These are phyloP conservation scores for Cochlearia excelsa DNA, from an alignment of 345 rosid species.

Conservation along the genomic window DNA sequence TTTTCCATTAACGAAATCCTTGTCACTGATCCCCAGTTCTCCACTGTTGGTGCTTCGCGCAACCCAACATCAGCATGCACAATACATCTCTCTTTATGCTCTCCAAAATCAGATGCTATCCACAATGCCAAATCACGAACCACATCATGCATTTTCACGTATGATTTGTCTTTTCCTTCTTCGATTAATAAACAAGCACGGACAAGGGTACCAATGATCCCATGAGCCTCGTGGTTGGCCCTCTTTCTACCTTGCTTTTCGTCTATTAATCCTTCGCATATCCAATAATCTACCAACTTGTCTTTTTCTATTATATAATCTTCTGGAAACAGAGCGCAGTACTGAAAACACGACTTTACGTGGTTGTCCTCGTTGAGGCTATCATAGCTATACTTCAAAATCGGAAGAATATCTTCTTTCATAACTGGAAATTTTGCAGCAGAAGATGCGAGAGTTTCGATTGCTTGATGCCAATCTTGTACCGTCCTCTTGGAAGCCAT, in stretches of 20 bases:
- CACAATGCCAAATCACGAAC: constrained; percentile 14
- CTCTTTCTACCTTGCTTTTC: no score
- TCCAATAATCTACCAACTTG: neutral
- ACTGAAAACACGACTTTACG: neutral
- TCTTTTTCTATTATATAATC: neutral
- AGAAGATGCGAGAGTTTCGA: neutral
- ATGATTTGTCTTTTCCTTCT: neutral
- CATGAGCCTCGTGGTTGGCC: constrained; percentile 20
- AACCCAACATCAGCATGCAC: neutral
- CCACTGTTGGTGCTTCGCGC: neutral
- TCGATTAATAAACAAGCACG: constrained; percentile 3
- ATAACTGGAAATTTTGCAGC: constrained; percentile 3
- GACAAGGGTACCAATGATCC: constrained; percentile 28
- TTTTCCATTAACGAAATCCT: constrained; percentile 32
- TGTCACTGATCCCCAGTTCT: constrained; percentile 1
- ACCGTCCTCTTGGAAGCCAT: constrained; percentile 3
- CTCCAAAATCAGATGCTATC: constrained; percentile 4
- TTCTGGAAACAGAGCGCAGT: constrained; percentile 12
- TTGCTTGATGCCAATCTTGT: constrained; percentile 6
- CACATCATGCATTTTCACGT: constrained; percentile 18
- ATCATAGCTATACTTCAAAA: constrained; percentile 19
- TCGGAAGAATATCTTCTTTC: neutral
- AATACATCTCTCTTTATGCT: neutral
- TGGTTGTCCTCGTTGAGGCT: neutral
- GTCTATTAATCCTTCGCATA: constrained; percentile 11